Evolutionary conservation across 1,284 basidiomycete species (phyloP), one percentile per base, ranked within the genome.

Genomic region (Malassezia sp.): DNA sequence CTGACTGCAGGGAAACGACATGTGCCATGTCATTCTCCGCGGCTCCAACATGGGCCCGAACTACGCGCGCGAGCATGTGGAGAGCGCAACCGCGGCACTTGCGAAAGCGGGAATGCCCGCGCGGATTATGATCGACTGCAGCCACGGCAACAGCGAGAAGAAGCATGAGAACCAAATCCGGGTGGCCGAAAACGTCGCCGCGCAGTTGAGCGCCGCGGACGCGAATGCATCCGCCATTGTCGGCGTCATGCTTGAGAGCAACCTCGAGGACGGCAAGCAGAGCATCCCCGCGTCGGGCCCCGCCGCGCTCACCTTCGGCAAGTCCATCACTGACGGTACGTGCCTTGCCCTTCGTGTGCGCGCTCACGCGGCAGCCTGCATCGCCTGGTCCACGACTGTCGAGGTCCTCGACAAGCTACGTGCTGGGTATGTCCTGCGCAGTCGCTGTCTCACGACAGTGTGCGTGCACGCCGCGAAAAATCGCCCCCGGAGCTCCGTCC

Each of bases 161-260:
- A 75, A 79, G 67, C 77, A 78, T 61, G 69, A 74, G 53, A 75
- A 75, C 56, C 78, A 80, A 61, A 71, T 76, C 33, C 67, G 73
- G 40, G 77, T 78, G 28, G 75, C 75, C 20, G 63, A 73, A 15
- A 73, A 74, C 53, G 71, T 79, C 48, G 70, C 84, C 60, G 30
- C 49, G 24, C 66, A 67, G 43, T 54, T 67, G 29, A 15, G 43
- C 4, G 23, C 29, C 2, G 59, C 53, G 24, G 53, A 59, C 26
- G 51, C 50, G 10, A 33, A 45, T 34, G 45, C 50, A 2, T 56
- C 56, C 41, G 78, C 79, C 66, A 87, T 97, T 59, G 83, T 93
- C 78, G 91, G 91, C 49, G 88, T 93, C 52, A 97, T 97, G 93
- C 78, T 96, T 53, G 93, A 97, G 73, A 86, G 83, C 38, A 91